A percentile compares a stretch with the other conserved stretches of the same genome.
Evolutionary conservation across 192 early-diverging fungal genomes (phyloP).

Genomic region (Jimgerdemannia flammicorona): DNA sequence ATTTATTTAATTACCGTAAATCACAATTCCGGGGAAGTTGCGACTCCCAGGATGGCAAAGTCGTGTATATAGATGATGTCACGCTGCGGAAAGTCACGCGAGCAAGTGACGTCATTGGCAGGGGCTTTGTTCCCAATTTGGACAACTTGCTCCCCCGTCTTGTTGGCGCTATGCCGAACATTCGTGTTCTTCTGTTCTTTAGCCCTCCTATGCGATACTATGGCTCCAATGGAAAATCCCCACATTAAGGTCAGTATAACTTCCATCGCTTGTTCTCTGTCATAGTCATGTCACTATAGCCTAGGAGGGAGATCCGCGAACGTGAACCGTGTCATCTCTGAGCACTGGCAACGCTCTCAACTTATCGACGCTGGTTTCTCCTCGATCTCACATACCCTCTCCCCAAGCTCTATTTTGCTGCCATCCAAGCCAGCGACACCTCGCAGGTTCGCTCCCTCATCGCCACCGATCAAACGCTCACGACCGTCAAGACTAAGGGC

Average conservation of each 20-base stretch:
- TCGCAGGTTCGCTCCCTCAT: constrained; percentile 31
- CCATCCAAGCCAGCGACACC: constrained; percentile 34
- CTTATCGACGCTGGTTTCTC: too few species aligned
- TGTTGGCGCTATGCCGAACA: neutral
- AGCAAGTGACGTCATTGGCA: neutral
- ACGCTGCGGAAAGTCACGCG: too few species aligned
- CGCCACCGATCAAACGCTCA: constrained; percentile 27
- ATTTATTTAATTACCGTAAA: too few species aligned
- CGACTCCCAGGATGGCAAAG: neutral
- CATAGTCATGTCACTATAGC: too few species aligned
- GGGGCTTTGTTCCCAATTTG: too few species aligned
- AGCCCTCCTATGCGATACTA: neutral
- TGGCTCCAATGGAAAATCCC: neutral
- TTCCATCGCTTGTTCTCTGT: too few species aligned
- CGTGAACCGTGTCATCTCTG: too few species aligned
- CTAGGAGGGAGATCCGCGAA: too few species aligned
- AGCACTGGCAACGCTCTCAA: neutral
- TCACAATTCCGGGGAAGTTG: too few species aligned
- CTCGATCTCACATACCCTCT: neutral
- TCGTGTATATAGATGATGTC: too few species aligned
- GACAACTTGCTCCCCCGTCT: too few species aligned
- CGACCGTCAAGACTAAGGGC: constrained; percentile 17
- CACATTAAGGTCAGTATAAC: neutral
- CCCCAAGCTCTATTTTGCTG: constrained; percentile 18
- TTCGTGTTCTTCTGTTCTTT: too few species aligned